Conservation (phyloP, 2,329 filamentous ascomycete genomes). For the Beauveria caledonica region DNA sequence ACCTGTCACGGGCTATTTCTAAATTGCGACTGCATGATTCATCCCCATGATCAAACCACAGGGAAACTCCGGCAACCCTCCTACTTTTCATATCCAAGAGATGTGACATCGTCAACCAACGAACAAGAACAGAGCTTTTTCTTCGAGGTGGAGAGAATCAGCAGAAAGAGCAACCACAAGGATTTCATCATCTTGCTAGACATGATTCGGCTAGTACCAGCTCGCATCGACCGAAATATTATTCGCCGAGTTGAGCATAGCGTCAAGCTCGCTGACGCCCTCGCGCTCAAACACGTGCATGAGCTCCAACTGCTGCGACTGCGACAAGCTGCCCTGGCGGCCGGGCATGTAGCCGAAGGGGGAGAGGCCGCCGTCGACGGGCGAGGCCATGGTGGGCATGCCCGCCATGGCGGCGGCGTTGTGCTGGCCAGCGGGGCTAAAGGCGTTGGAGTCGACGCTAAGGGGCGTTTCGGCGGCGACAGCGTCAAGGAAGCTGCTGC, state of each 20-base stretch:
- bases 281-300: conserved; percentile 72
- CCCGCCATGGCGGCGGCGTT: conserved; percentile 15
- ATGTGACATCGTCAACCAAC: no score
- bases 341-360: conserved; percentile 29
- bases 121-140: background rate
- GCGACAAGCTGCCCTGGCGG: conserved; percentile 62
- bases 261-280: conserved; percentile 53
- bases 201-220: conserved; percentile 23
- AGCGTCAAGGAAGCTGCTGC: conserved; percentile 30
- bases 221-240: conserved; percentile 20
- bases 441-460: conserved; percentile 21
- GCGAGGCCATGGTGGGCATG: conserved; percentile 21
- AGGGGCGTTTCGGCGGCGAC: conserved; percentile 19
- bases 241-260: conserved; percentile 40
- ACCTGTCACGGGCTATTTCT: background rate
- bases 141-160: background rate
- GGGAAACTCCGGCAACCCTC: no score
- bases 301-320: conserved; percentile 74
- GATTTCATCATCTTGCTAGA: background rate
- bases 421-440: conserved; percentile 19
- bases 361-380: conserved; percentile 9
- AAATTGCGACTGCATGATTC: background rate
- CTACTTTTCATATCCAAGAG: no score
- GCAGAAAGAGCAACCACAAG: background rate
- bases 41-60: no score